These are phyloP conservation scores for Carpinus viminea DNA, from an alignment of 306 rosid species.

Conservation along the genomic window DNA sequence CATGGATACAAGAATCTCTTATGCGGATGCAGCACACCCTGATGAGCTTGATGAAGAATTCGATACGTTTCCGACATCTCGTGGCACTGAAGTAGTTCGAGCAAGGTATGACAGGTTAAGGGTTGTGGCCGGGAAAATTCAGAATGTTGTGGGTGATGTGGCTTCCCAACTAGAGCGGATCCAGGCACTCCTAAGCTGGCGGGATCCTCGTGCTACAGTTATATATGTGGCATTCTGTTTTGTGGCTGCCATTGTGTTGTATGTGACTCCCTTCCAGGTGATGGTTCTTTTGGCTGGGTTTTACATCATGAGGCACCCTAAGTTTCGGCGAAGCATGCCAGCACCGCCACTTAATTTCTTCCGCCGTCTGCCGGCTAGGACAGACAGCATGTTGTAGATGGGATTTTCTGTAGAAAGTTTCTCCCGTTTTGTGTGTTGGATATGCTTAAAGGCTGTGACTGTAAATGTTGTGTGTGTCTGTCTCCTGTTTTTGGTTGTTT, in stretches of 20 bases:
- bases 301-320: conserved; percentile 91
- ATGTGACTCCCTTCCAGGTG: conserved; percentile 66
- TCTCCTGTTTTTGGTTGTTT: conserved; percentile 24
- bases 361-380: conserved; percentile 81
- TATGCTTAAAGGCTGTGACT: conserved; percentile 27
- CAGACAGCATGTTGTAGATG: conserved; percentile 71
- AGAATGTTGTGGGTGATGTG: conserved; percentile 83
- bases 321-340: conserved; percentile 67
- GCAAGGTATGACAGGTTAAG: conserved; percentile 87
- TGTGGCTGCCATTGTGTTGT: conserved; percentile 54
- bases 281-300: conserved; percentile 52
- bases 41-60: conserved; percentile 94
- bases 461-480: conserved; percentile 24
- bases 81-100: conserved; percentile 54
- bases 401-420: not conserved
- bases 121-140: conserved; percentile 78
- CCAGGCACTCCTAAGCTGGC: conserved; percentile 81
- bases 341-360: conserved; percentile 68
- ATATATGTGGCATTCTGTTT: conserved; percentile 69
- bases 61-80: conserved; percentile 69
- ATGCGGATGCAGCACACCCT: conserved; percentile 53
- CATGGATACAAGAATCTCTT: conserved; percentile 74
- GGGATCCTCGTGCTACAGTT: conserved; percentile 87
- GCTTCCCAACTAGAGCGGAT: conserved; percentile 90
- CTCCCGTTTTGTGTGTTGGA: conserved; percentile 26